A percentile compares a stretch with the other conserved stretches of the same genome.
These are phyloP conservation scores for Coemansia sp. DNA, from an alignment of 192 early-diverging fungal genomes.

Conservation along the genomic window DNA sequence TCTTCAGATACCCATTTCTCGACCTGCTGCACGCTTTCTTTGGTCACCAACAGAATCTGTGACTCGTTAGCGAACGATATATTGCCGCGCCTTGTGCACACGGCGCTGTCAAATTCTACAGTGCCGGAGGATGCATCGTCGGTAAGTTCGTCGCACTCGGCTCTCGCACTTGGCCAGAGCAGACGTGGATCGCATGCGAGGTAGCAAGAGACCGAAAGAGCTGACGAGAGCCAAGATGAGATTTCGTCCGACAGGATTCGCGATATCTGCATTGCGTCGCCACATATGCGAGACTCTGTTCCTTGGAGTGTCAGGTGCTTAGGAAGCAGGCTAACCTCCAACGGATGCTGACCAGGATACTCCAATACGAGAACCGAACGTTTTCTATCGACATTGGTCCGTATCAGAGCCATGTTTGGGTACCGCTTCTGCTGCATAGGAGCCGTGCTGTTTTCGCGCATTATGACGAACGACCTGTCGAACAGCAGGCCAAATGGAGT, in stretches of 20 bases:
- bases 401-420: conserved; percentile 66
- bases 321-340: conserved; percentile 34
- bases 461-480: conserved; percentile 45
- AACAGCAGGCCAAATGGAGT: conserved; percentile 35
- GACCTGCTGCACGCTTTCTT: conserved; percentile 59
- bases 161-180: conserved; percentile 6
- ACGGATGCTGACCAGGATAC: conserved; percentile 28
- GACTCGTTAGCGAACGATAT: conserved; percentile 72
- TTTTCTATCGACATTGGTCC: conserved; percentile 46
- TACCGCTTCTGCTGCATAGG: conserved; percentile 71
- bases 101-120: not conserved
- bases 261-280: conserved; percentile 20
- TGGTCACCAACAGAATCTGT: conserved; percentile 68
- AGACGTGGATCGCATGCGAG: conserved; percentile 48
- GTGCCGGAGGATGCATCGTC: conserved; percentile 1
- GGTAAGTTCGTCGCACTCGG: not conserved
- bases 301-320: conserved; percentile 25
- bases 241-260: conserved; percentile 30
- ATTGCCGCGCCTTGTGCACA: not conserved
- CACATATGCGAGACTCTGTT: conserved; percentile 31
- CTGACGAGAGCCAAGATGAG: conserved; percentile 53
- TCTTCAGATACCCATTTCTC: conserved; percentile 55
- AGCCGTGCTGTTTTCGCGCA: conserved; percentile 37
- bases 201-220: conserved; percentile 49
- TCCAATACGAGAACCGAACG: conserved; percentile 52